These are phyloP conservation scores for Suhomyces wounanorum DNA, from an alignment of 1,139 yeast species.

Conservation along the genomic window DNA sequence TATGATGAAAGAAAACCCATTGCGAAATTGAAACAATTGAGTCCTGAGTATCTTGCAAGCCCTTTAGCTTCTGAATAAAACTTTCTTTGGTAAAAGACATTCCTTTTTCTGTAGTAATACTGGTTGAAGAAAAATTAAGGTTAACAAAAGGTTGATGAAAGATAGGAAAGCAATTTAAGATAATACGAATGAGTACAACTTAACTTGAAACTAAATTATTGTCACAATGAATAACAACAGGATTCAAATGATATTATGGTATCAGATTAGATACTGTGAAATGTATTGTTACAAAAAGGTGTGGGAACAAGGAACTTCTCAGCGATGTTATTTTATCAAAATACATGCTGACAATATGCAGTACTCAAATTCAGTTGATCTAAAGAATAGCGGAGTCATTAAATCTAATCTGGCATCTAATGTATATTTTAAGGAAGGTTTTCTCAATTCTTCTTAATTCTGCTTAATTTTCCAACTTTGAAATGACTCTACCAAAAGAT, in stretches of 20 bases:
- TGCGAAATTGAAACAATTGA: conserved; percentile 81
- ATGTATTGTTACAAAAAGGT: not conserved
- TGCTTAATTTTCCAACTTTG: no score
- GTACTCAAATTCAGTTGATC: not conserved
- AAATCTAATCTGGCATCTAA: no score
- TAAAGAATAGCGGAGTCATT: no score
- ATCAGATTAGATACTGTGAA: not conserved
- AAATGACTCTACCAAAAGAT: no score
- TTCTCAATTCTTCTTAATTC: no score
- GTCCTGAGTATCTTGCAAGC: conserved; percentile 77
- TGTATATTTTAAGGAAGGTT: no score
- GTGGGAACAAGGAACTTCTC: not conserved
- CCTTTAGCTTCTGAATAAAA: conserved; percentile 57
- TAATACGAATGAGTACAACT: not conserved
- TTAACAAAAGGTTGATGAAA: not conserved
- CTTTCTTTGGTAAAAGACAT: conserved; percentile 64
- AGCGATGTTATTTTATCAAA: not conserved
- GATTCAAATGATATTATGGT: not conserved
- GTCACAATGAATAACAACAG: not conserved
- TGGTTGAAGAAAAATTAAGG: not conserved
- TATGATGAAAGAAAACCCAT: conserved; percentile 80
- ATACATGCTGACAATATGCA: not conserved
- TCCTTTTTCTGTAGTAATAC: not conserved
- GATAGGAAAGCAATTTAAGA: not conserved
- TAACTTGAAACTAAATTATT: not conserved